Evolutionary conservation across 148 eudicot genomes (phyloP), one percentile per base, ranked within the genome.

Genomic region (Cornus kousa): DNA sequence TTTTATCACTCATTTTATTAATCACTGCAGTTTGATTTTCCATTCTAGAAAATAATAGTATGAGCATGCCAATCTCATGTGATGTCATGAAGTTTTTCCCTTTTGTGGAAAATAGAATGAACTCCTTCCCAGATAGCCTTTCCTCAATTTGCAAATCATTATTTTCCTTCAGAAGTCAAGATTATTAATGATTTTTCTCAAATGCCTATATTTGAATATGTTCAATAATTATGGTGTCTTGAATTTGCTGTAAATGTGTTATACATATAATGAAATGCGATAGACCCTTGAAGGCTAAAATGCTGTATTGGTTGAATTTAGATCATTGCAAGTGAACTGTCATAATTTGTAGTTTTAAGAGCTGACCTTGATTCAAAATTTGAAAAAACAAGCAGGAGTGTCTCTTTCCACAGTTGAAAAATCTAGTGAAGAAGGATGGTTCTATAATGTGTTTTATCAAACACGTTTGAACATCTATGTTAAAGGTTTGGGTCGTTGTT

Each of bases 111-210:
- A 62, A 62, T 62, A 22, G 40, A 32, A 32, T 37, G 37, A 37
- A 59, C n/a, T 74, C 77, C 32, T 19, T 7, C 32, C 20, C 13
- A 19, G 31, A 10, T 35, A 1, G 33, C 33, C 17, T 74, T 14
- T 60, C 13, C 59, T 74, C 68, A 59, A 32, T 10, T 33, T 28
- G 77, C 17, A 10, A 68, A 55, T 68, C 28, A 67, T 55, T 77
- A 35, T 68, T 72, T 32, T 12, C 46, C 32, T 68, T 11, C 31
- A 17, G 1, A 70, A 55, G 67, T 69, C 28, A 50, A 48, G 50
- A 68, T 68, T 53, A 46, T 68, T 77, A 73, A 73, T 50, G 66
- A 10, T 77, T 55, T 48, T 55, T 32, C 13, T 53, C 74, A 17
- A 4, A 32, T 46, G 33, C 24, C 20, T 70, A 14, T 53, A 14